A percentile compares a stretch with the other conserved stretches of the same genome.
Conservation (phyloP, 2,329 filamentous ascomycete genomes). For the Ophiostoma ips region DNA sequence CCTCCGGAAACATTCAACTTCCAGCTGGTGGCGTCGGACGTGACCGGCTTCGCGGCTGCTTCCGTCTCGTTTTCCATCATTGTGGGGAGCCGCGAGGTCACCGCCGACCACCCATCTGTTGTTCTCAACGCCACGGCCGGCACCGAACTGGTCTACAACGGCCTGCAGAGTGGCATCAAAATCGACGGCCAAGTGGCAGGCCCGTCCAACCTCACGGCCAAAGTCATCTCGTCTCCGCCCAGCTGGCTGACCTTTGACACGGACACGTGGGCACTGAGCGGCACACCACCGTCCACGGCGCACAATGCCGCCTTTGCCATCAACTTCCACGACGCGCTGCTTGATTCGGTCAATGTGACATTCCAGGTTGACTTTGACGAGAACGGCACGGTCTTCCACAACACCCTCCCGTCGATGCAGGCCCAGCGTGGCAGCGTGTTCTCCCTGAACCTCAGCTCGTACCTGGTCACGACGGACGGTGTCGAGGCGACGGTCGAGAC, state of each 20-base stretch:
- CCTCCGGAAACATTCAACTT: conserved; percentile 61
- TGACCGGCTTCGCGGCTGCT: conserved; percentile 60
- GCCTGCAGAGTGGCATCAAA: conserved; percentile 36
- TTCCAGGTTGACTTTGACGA: conserved; percentile 25
- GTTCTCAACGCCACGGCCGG: conserved; percentile 43
- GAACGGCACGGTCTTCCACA: conserved; percentile 24
- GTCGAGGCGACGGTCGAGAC: conserved; percentile 24
- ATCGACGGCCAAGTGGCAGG: conserved; percentile 42
- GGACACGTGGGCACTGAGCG: conserved; percentile 45
- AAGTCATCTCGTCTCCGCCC: conserved; percentile 41
- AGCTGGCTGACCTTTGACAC: conserved; percentile 57
- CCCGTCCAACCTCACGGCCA: conserved; percentile 20
- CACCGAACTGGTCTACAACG: conserved; percentile 35
- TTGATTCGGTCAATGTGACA: conserved; percentile 43
- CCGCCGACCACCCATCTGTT: conserved; percentile 44
- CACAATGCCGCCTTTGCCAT: conserved; percentile 49
- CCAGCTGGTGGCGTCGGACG: conserved; percentile 62
- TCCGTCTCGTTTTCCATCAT: conserved; percentile 55
- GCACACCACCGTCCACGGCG: conserved; percentile 46
- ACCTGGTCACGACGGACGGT: conserved; percentile 27
- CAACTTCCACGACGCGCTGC: conserved; percentile 42
- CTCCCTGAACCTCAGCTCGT: conserved; percentile 27
- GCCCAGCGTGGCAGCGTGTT: conserved; percentile 28
- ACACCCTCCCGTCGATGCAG: conserved; percentile 26
- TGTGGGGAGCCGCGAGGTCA: conserved; percentile 56